phyloP scores from a whole-genome alignment of 345 rosid species.

The Linum tenue region DNA sequence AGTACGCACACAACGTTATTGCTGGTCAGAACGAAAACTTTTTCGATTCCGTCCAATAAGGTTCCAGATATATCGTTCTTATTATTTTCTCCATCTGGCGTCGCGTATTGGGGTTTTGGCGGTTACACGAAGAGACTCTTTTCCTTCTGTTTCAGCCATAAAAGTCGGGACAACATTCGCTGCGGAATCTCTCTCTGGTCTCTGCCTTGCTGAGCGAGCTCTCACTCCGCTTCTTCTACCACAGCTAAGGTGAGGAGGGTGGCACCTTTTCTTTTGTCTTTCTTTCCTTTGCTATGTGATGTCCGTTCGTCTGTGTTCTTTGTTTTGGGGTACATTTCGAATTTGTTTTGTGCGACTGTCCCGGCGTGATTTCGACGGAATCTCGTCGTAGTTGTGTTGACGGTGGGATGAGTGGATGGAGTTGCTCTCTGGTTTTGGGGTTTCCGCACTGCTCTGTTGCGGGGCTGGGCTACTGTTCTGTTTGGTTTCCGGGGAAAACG shows the following conservation, averaged over 20 bases:
- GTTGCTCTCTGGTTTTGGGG: no score
- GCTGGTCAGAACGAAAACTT: not conserved
- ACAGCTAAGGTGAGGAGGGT: conserved; percentile 7
- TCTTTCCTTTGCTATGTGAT: not conserved
- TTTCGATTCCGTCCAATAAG: conserved; percentile 29
- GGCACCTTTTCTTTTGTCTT: conserved; percentile 9
- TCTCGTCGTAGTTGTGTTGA: no score
- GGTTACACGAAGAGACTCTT: not conserved
- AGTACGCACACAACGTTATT: not conserved
- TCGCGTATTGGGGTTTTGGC: not conserved
- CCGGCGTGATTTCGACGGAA: no score
- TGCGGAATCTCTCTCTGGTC: conserved; percentile 33
- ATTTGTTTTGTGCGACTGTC: no score
- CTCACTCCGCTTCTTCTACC: conserved; percentile 1
- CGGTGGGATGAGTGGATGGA: no score
- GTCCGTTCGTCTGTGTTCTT: no score
- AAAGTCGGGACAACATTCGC: conserved; percentile 28
- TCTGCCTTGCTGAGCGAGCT: conserved; percentile 11
- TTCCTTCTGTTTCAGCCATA: conserved; percentile 25
- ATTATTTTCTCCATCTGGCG: no score
- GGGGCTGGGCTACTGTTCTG: conserved; percentile 5
- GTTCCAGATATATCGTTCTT: no score
- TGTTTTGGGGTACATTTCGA: no score
- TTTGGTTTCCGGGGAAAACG: conserved; percentile 27
- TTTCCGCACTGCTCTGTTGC: conserved; percentile 5